phyloP scores from a whole-genome alignment of 306 rosid species.

The Inga leiocalycina region DNA sequence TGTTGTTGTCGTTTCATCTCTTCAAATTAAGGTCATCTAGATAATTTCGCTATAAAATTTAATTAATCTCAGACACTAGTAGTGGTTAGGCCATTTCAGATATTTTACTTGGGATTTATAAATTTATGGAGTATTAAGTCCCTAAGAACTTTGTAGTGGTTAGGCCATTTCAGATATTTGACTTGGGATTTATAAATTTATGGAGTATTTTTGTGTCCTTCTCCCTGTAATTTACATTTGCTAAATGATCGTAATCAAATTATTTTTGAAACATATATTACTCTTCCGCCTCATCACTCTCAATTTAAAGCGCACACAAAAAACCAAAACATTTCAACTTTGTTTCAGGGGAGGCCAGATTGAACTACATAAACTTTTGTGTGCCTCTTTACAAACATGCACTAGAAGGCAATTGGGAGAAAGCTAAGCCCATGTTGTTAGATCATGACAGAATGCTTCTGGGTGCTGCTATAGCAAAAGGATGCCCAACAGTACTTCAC shows the following conservation, averaged over 20 bases:
- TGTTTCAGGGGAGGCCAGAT: conserved; percentile 27
- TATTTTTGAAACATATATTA: background rate
- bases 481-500: conserved; percentile 32
- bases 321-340: background rate
- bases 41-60: no score
- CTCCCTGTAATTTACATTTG: no score
- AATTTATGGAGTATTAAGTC: no score
- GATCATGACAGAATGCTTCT: background rate
- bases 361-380: conserved; percentile 3
- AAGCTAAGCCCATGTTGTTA: conserved; percentile 7
- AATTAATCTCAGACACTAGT: no score
- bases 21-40: no score
- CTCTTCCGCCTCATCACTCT: background rate
- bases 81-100: background rate
- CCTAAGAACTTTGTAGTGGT: no score
- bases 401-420: conserved; percentile 36
- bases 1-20: no score
- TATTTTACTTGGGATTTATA: no score
- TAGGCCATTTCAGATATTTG: background rate
- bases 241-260: background rate
- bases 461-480: conserved; percentile 26
- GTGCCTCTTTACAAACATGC: conserved; percentile 44
- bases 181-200: no score
- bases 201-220: no score
- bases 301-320: background rate